Evolutionary conservation across 1,139 yeast species (phyloP).

Genomic region (Saccharomyces hybrid): DNA sequence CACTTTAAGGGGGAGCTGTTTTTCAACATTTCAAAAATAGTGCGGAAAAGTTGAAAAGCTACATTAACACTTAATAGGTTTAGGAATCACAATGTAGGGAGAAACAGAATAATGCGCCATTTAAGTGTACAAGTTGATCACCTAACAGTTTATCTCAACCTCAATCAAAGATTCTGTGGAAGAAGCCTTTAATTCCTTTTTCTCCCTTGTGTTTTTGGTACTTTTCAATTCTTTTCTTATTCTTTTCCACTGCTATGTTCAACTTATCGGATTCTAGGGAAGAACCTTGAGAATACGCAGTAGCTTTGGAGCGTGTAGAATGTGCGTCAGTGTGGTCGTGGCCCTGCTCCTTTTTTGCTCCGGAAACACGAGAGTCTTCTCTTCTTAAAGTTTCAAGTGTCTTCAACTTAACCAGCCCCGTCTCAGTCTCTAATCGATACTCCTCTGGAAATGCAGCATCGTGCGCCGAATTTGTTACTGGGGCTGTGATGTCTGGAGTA

Average conservation of each 20-base stretch:
- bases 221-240: conserved; percentile 25
- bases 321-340: background rate
- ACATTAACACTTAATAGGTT: too few relatives aligned
- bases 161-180: conserved; percentile 19
- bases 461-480: conserved; percentile 12
- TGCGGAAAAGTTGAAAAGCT: background rate
- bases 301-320: conserved; percentile 2
- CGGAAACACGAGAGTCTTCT: conserved; percentile 2
- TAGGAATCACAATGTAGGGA: background rate
- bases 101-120: too few relatives aligned
- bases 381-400: conserved; percentile 16
- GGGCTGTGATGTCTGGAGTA: conserved; percentile 24
- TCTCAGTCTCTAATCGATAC: conserved; percentile 64
- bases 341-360: background rate
- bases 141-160: too few relatives aligned
- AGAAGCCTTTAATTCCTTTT: conserved; percentile 23
- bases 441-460: conserved; percentile 61
- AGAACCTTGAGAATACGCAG: conserved; percentile 2
- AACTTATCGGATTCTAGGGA: conserved; percentile 13
- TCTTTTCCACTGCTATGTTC: conserved; percentile 28
- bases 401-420: conserved; percentile 51
- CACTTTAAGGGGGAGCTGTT: background rate
- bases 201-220: conserved; percentile 17
- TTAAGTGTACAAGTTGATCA: too few relatives aligned
- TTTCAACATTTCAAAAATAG: background rate